Base-by-base conservation (phyloP, 768 basidiomycete species). In the Xerocomus spinulosus region DNA sequence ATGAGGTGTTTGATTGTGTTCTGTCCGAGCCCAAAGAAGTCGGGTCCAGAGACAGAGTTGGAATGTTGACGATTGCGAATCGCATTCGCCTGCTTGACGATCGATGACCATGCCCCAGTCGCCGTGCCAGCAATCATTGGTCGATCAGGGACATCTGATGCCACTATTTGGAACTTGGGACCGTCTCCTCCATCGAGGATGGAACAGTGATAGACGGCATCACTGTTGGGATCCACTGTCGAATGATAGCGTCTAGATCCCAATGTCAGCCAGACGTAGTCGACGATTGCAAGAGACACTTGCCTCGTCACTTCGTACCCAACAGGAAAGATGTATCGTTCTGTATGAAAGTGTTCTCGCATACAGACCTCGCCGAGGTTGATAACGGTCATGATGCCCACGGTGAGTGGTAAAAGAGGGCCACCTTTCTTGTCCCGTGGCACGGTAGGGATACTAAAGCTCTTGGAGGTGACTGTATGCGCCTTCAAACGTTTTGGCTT, bases 1-100 rank as follows among this genome's bases (percentile, higher is more conserved):
- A 92, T 88, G 30, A 92, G 76, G 59, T 88, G 86, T 69, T 91
- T 92, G 72, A 92, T 90, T 4, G 86, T 85, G 60, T 91, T 91
- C 65, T 91, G 85, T 3, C 85, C 85, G 14, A 92, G 72, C 9
- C 90, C 90, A 60, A 89, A 92, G 65, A 91, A 91, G 68, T 92
- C 89, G 13, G 89, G 89, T 0, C 89, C 89, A 3, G 89, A 92
- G 13, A 92, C 87, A 5, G 85, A 88, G 64, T 91, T 91, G 36
- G 84, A 87, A 59, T 91, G 89, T 53, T 87, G 84, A 13, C 87
- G 76, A 60, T 87, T 83, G 41, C 89, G 81, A 51, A 92, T 81
- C 35, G 78, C 76, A 59, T 91, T 92, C 1, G 90, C 89, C 42
- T 86, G 81, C 59, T 82, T 84, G 42, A 92, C 87, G 54, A 92